Evolutionary conservation across 148 eudicot species (phyloP), one percentile per base, ranked within the genome.

Genomic region (Diospyros kaki): DNA sequence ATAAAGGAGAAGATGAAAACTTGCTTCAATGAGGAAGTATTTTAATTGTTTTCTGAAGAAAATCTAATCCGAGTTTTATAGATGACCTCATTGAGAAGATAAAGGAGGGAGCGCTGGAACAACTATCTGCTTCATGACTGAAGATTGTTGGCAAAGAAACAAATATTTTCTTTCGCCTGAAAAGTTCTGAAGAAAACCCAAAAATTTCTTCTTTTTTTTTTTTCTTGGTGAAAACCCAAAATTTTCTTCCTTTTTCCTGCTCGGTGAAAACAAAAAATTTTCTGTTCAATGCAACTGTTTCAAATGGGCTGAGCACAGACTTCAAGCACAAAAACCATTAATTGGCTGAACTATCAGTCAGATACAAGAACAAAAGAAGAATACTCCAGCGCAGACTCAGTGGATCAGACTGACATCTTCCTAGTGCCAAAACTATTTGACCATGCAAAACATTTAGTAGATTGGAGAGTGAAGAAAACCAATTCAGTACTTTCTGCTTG

Each of bases 301-400:
- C 77, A 73, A 74, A 58, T 40, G 48, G 3, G 15, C 58, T 60
- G 58, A 61, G 11, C 58, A 54, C 14, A 78, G 87, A 58, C 48
- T 18, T 70, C 59, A 74, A 78, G 85, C 89, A 88, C 18, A 85
- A 86, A 79, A 91, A 92, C 89, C 89, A 80, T 84, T 82, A 78
- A 62, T 74, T 83, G 89, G 74, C 70, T 81, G 83, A 83, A 84
- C 81, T 86, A 84, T 28, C 28, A 28, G 28, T 28, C 28, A 28
- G 28, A 28, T 28, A 81, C 84, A 86, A 83, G 78, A 17, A 83
- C 79, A 85, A 66, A 78, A 73, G 77, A 76, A 71, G 69, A 64
- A 42, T 39, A 12, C 64, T 13, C 44, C 45, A 17, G 15, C 70
- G 42, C 65, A 58, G 38, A 43, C 68, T 64, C 4, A 64, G 62